Conservation (phyloP, 2,329 filamentous ascomycete genomes). For the Alternaria angustiovoidea region DNA sequence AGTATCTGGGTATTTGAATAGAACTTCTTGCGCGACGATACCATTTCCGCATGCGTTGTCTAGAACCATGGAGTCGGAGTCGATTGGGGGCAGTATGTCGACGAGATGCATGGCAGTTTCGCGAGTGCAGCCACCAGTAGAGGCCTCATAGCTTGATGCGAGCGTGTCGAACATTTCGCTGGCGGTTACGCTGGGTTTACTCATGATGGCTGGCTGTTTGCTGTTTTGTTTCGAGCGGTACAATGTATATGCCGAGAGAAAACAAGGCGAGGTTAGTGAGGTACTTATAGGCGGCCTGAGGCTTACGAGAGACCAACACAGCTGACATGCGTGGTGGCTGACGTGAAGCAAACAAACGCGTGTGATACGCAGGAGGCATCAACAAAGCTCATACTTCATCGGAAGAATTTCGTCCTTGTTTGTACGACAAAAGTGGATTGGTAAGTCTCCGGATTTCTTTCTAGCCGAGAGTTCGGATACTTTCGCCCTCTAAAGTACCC, state of each 20-base stretch:
- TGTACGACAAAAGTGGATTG: rapidly evolving
- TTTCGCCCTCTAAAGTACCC: neutral
- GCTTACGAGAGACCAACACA: neutral
- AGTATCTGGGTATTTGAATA: constrained; percentile 9
- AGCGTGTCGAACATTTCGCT: neutral
- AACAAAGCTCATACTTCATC: neutral
- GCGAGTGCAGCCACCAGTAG: constrained; percentile 26
- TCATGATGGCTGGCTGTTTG: neutral
- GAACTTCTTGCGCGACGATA: constrained; percentile 28
- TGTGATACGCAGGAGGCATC: neutral
- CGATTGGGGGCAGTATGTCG: constrained; percentile 20
- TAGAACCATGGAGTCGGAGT: constrained; percentile 22
- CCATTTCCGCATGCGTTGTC: constrained; percentile 42
- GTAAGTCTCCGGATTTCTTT: neutral
- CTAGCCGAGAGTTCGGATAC: neutral
- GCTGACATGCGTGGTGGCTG: constrained; percentile 5
- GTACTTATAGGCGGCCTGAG: constrained; percentile 1
- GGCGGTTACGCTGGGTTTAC: neutral
- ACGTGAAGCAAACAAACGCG: neutral
- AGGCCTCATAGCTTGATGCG: constrained; percentile 21
- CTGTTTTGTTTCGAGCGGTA: neutral
- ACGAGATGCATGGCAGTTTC: constrained; percentile 25
- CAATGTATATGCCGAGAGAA: neutral
- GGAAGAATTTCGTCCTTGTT: neutral
- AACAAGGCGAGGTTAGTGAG: neutral